Percentiles rank a stretch among this genome's conserved stretches.
phyloP scores from a whole-genome alignment of 768 basidiomycete genomes.

The Mycena alexandri region DNA sequence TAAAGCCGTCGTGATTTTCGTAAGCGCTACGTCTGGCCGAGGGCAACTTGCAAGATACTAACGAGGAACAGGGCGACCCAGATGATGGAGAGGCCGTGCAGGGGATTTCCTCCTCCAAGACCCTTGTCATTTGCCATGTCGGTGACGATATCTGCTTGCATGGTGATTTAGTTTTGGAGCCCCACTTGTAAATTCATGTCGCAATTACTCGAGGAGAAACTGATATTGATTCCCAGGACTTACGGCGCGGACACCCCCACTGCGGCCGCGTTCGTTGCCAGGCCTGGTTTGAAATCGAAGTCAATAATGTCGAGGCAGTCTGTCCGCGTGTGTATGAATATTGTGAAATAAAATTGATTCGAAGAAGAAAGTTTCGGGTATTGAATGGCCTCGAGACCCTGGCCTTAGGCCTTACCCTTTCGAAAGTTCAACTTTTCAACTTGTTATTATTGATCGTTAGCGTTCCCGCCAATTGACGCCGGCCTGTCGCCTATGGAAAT shows the following conservation, averaged over 20 bases:
- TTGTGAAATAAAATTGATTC: too few species aligned
- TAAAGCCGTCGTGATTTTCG: constrained; percentile 50
- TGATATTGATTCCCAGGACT: constrained; percentile 1
- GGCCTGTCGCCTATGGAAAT: too few species aligned
- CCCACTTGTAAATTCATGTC: constrained; percentile 37
- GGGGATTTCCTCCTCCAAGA: constrained; percentile 42
- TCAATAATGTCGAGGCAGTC: too few species aligned
- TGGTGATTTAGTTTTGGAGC: constrained; percentile 39
- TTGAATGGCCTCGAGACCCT: too few species aligned
- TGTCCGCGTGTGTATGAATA: too few species aligned
- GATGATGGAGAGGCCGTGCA: constrained; percentile 47
- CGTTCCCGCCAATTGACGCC: too few species aligned
- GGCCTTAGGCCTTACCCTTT: too few species aligned
- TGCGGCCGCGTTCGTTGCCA: constrained; percentile 19
- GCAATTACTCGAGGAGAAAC: not conserved
- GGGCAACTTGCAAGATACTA: not conserved
- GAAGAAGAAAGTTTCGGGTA: too few species aligned
- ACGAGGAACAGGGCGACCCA: constrained; percentile 46
- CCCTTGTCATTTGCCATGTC: constrained; percentile 46
- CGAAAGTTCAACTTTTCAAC: too few species aligned
- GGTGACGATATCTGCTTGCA: constrained; percentile 51
- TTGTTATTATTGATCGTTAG: too few species aligned
- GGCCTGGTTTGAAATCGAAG: constrained; percentile 9
- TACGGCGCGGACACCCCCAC: constrained; percentile 16
- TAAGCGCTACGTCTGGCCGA: not conserved